phyloP scores from a whole-genome alignment of 345 rosid genomes.

The Gossypium rotundifolium region DNA sequence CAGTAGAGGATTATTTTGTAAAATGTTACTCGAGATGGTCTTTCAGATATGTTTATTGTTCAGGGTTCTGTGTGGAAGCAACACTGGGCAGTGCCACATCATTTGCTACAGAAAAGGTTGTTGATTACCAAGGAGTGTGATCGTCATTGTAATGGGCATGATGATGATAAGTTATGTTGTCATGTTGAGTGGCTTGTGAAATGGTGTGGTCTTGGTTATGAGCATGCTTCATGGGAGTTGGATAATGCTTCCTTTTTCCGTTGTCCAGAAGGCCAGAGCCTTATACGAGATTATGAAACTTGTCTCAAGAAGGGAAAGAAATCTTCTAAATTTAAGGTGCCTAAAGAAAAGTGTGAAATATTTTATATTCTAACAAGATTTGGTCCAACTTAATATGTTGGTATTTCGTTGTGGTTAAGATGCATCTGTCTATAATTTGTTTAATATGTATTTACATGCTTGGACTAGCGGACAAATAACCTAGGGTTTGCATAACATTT shows the following conservation, averaged over 20 bases:
- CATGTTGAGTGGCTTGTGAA: slow-evolving; percentile 54
- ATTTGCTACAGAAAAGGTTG: slow-evolving; percentile 34
- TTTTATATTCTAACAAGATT: not conserved
- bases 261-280: slow-evolving; percentile 28
- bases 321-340: slow-evolving; percentile 25
- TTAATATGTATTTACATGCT: not conserved
- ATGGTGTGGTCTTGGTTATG: slow-evolving; percentile 57
- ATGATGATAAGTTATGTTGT: slow-evolving; percentile 12
- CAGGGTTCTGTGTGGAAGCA: slow-evolving; percentile 36
- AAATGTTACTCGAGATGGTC: not conserved
- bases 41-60: not conserved
- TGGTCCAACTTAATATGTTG: not conserved
- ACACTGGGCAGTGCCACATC: slow-evolving; percentile 42
- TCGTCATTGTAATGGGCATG: not conserved
- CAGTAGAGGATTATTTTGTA: not conserved
- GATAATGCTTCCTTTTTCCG: slow-evolving; percentile 33
- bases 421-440: not conserved
- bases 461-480: not conserved
- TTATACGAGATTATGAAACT: slow-evolving; percentile 38
- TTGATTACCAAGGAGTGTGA: slow-evolving; percentile 16
- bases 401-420: not conserved
- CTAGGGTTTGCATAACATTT: not conserved
- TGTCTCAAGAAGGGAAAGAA: slow-evolving; percentile 21
- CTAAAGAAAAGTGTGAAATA: not conserved
- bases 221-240: slow-evolving; percentile 53